Percentiles rank a stretch among this genome's conserved stretches.
Conservation (phyloP, 352 stramenopile genomes). For the Hyaloperonospora brassicae region DNA sequence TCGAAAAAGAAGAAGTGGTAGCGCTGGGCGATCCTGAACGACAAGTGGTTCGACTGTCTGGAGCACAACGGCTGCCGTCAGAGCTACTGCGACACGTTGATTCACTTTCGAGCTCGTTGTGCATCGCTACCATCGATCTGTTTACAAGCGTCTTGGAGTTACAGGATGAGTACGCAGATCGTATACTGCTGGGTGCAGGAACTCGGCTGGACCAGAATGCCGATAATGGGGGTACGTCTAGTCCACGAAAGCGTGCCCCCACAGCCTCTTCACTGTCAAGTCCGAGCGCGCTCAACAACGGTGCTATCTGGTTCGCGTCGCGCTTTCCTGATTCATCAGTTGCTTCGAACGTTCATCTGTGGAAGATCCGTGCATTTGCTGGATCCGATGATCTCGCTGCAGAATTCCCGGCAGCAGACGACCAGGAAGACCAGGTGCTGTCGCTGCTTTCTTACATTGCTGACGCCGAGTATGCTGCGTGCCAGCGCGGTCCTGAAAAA, state of each 20-base stretch:
- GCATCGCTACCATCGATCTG: constrained; percentile 76
- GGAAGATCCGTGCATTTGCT: constrained; percentile 70
- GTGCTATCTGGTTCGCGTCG: constrained; percentile 72
- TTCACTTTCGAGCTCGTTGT: constrained; percentile 69
- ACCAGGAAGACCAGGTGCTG: constrained; percentile 64
- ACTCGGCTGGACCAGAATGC: constrained; percentile 1
- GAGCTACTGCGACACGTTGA: constrained; percentile 76
- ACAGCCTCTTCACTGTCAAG: constrained; percentile 9
- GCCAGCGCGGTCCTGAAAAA: constrained; percentile 39
- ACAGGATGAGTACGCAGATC: constrained; percentile 54
- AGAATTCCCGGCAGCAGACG: constrained; percentile 54
- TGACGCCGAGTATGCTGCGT: constrained; percentile 71
- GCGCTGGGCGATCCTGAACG: constrained; percentile 8
- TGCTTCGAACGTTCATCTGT: constrained; percentile 69
- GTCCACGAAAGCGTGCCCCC: constrained; percentile 13
- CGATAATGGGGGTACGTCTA: constrained; percentile 13
- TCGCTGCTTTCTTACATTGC: constrained; percentile 82
- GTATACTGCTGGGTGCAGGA: constrained; percentile 31
- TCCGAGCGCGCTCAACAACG: constrained; percentile 21
- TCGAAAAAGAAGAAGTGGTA: constrained; percentile 4
- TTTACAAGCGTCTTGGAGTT: constrained; percentile 69
- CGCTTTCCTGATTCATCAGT: constrained; percentile 72
- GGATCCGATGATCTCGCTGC: constrained; percentile 29
- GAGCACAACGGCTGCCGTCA: constrained; percentile 42
- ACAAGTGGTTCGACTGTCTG: constrained; percentile 8